A percentile compares a stretch with the other conserved stretches of the same genome.
phyloP scores from a whole-genome alignment of 441 rosid species.

The Adansonia madagascariensis region DNA sequence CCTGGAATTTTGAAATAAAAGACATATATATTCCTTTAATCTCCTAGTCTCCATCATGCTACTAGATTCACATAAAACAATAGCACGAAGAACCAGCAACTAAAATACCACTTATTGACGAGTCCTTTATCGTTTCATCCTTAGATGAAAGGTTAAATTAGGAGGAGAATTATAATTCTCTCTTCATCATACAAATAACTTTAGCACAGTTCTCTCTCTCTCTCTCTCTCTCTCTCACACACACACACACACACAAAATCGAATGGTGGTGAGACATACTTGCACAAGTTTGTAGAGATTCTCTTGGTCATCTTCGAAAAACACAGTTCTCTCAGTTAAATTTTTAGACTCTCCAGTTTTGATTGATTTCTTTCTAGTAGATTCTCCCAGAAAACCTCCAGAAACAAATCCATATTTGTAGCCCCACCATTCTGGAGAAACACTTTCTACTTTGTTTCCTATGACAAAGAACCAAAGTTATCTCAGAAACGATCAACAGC shows the following conservation, averaged over 20 bases:
- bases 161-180: background rate
- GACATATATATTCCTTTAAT: background rate
- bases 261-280: conserved; percentile 41
- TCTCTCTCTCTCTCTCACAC: no score
- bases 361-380: conserved; percentile 48
- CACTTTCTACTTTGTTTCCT: conserved; percentile 53
- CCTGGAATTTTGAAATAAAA: conserved; percentile 47
- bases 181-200: background rate
- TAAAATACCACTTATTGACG: background rate
- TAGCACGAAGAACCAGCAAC: background rate
- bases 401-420: conserved; percentile 77
- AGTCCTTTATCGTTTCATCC: background rate
- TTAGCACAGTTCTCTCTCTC: background rate
- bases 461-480: conserved; percentile 35
- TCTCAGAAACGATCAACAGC: conserved; percentile 18
- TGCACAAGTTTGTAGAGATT: conserved; percentile 95
- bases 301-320: conserved; percentile 96
- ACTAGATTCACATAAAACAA: background rate
- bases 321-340: conserved; percentile 55
- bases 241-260: background rate
- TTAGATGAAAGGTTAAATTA: background rate
- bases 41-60: background rate
- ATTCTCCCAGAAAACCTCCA: conserved; percentile 93
- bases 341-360: conserved; percentile 40
- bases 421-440: conserved; percentile 92